Base-by-base conservation (phyloP, 768 basidiomycete genomes). In the Russula sp. region DNA sequence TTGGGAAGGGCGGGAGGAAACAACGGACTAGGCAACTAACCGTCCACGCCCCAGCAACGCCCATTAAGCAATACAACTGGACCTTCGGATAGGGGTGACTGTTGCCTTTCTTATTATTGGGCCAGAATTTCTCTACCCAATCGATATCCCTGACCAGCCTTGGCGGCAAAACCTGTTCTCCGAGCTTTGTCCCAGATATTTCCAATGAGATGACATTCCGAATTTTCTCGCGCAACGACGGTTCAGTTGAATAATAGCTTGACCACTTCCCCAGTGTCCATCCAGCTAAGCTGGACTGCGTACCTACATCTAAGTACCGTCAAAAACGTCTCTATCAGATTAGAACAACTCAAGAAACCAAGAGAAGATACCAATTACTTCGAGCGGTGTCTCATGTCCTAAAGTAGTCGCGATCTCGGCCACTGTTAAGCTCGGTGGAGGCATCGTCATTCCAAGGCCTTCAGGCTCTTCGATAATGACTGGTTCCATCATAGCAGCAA, bases 71-170 rank as follows among this genome's bases (percentile, higher is more conserved):
- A 73, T 99, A 99, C 55, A 96, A 73, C 70, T 96, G 94, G 2
- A 99, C 96, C 70, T 96, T 96, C 7, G 96, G 96, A 71, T 89
- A 94, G 56, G 80, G 70, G 62, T 91, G 82, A 0, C 87, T 85
- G 68, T 84, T 84, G 63, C 78, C 71, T 72, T 85, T 88, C 69
- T 84, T 82, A 52, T 84, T 84, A 61, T 80, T 80, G 0, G 94
- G 94, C 96, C 96, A 99, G 73, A 87, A 91, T 64, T 88, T 90
- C 72, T 97, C 94, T 6, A 98, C 96, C 96, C 96, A 99, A 70
- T 98, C 97, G 67, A 98, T 73, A 60, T 98, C 91, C 57, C 90
- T 81, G 42, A 91, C 89, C 27, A 98, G 73, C 64, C 84, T 82
- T 2, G 96, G 96, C 4, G 94, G 94, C 3, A 85, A 75, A 27